These are phyloP conservation scores for Tolypocladium ophioglossoides DNA, from an alignment of 2,329 filamentous ascomycete species.

Conservation along the genomic window DNA sequence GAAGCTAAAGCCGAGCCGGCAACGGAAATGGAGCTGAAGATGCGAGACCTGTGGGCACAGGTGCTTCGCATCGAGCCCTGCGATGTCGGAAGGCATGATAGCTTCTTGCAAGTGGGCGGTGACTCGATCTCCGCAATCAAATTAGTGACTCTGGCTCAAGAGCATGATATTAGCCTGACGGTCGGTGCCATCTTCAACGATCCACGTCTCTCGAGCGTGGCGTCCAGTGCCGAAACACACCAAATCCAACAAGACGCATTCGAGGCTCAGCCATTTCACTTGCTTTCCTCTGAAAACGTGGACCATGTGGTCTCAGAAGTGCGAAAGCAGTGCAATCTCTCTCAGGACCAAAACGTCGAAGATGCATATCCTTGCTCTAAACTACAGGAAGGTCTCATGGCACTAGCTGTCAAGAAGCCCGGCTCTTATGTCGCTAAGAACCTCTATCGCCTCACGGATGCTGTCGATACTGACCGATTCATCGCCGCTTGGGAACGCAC, in stretches of 20 bases:
- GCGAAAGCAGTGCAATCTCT: accelerated
- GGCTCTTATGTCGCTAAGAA: slow-evolving; percentile 8
- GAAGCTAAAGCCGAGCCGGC: no score
- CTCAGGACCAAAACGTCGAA: neutral
- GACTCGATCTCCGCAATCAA: neutral
- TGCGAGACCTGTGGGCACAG: no score
- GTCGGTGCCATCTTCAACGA: neutral
- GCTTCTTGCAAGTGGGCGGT: neutral
- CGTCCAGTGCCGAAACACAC: no score
- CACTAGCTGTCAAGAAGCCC: slow-evolving; percentile 16
- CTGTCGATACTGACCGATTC: slow-evolving; percentile 13
- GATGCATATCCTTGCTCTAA: slow-evolving; percentile 23
- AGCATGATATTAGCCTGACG: neutral
- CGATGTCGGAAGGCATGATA: no score
- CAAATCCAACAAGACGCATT: no score
- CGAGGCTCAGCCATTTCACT: no score
- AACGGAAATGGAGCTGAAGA: no score
- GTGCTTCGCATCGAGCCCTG: no score
- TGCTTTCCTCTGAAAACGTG: no score
- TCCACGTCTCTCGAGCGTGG: neutral
- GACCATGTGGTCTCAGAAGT: no score
- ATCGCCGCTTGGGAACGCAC: slow-evolving; percentile 15
- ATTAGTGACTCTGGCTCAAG: neutral
- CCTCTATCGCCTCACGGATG: slow-evolving; percentile 18
- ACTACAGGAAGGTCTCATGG: slow-evolving; percentile 26